A percentile compares a stretch with the other conserved stretches of the same genome.
These are phyloP conservation scores for Microsporum audouinii DNA, from an alignment of 2,329 filamentous ascomycete genomes.

Conservation along the genomic window DNA sequence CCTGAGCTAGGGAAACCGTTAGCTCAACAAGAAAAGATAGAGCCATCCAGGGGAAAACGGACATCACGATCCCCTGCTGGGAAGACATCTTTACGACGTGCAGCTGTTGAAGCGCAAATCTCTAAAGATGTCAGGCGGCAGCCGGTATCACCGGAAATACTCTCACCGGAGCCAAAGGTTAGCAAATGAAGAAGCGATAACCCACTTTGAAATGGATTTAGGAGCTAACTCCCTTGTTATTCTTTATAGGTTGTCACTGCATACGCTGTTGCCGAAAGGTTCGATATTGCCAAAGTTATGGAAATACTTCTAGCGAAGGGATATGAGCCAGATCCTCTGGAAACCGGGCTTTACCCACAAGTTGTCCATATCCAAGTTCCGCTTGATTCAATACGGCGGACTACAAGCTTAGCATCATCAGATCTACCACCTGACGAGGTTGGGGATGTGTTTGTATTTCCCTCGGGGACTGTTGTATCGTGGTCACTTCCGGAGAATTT, in stretches of 20 bases:
- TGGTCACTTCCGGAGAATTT: conserved; percentile 77
- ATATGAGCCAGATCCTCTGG: conserved; percentile 51
- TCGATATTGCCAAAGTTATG: conserved; percentile 48
- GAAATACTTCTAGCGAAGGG: conserved; percentile 48
- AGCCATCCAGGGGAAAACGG: conserved; percentile 33
- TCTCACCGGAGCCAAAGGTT: conserved; percentile 30
- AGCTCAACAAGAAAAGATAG: not conserved
- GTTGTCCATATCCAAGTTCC: conserved; percentile 50
- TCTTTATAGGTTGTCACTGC: conserved; percentile 44
- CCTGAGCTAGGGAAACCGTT: not conserved
- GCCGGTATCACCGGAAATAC: conserved; percentile 29
- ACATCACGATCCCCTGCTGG: conserved; percentile 38
- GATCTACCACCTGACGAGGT: conserved; percentile 37
- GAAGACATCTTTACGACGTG: conserved; percentile 68
- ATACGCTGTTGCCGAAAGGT: conserved; percentile 57
- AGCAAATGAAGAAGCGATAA: not conserved
- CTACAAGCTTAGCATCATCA: conserved; percentile 30
- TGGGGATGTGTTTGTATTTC: conserved; percentile 91
- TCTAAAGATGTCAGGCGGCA: conserved; percentile 43
- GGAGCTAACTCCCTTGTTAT: conserved; percentile 5
- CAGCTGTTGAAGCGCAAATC: conserved; percentile 72
- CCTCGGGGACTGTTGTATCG: conserved; percentile 82
- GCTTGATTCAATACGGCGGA: conserved; percentile 35
- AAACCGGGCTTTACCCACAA: conserved; percentile 52
- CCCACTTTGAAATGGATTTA: not conserved